A percentile compares a stretch with the other conserved stretches of the same genome.
Conservation (phyloP, 2,329 filamentous ascomycete species). For the Penicillium sclerotigenum region DNA sequence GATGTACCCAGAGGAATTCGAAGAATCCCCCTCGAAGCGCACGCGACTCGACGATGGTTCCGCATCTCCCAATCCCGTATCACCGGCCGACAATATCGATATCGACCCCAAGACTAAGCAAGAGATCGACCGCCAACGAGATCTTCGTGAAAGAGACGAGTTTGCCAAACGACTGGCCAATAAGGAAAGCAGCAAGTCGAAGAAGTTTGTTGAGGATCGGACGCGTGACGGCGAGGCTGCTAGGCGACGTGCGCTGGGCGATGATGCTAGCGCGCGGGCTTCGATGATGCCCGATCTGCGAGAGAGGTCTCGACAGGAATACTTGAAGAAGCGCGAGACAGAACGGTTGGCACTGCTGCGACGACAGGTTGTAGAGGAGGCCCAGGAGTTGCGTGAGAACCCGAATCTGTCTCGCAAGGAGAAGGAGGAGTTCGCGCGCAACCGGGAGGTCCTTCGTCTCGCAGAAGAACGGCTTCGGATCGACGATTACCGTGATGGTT, state of each 20-base stretch:
- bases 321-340: conserved; percentile 86
- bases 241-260: conserved; percentile 61
- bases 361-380: conserved; percentile 86
- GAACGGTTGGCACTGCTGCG: conserved; percentile 82
- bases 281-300: conserved; percentile 77
- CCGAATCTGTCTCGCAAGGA: conserved; percentile 72
- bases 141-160: conserved; percentile 72
- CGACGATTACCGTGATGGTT: conserved; percentile 89
- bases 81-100: conserved; percentile 52
- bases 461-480: conserved; percentile 83
- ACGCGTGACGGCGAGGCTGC: conserved; percentile 58
- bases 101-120: conserved; percentile 52
- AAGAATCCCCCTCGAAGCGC: conserved; percentile 68
- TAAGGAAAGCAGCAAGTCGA: conserved; percentile 68
- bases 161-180: conserved; percentile 73
- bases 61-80: conserved; percentile 26
- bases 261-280: conserved; percentile 64
- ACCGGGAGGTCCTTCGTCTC: conserved; percentile 74
- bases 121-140: conserved; percentile 60
- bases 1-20: conserved; percentile 53
- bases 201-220: conserved; percentile 63
- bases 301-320: conserved; percentile 82
- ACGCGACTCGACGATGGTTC: conserved; percentile 61
- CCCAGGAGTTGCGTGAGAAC: conserved; percentile 73
- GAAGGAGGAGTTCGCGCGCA: conserved; percentile 83